Conservation (phyloP, 1,284 basidiomycete genomes). For the Neolentinus lepideus region DNA sequence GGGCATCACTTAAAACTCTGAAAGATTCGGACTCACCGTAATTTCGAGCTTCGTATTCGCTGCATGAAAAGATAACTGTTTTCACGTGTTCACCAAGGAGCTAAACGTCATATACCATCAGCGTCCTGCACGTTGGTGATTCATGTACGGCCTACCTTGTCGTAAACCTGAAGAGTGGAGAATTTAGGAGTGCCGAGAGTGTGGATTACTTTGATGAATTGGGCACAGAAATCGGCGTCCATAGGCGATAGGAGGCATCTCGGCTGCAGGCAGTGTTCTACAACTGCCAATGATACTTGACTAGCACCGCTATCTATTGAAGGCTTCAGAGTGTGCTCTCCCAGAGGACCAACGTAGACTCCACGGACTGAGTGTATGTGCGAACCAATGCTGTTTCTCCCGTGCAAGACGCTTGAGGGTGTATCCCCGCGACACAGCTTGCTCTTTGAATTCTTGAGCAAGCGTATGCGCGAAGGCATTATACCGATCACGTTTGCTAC, state of each 20-base stretch:
- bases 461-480: constrained; percentile 48
- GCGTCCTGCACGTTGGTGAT: not conserved
- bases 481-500: constrained; percentile 54
- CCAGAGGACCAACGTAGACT: not conserved
- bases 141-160: constrained; percentile 50
- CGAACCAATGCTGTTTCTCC: constrained; percentile 90
- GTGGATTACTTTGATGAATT: constrained; percentile 87
- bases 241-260: constrained; percentile 89
- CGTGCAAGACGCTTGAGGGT: constrained; percentile 70
- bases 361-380: constrained; percentile 42
- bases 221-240: constrained; percentile 93
- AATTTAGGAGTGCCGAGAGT: constrained; percentile 83
- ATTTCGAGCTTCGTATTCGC: constrained; percentile 94
- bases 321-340: not conserved
- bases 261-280: constrained; percentile 91
- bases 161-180: constrained; percentile 80
- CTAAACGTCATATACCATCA: constrained; percentile 28
- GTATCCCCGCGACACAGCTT: constrained; percentile 62
- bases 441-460: constrained; percentile 69
- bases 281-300: constrained; percentile 53
- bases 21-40: constrained; percentile 54
- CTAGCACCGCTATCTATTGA: constrained; percentile 38
- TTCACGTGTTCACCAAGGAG: constrained; percentile 81
- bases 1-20: constrained; percentile 5
- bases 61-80: constrained; percentile 85